These are phyloP conservation scores for Lepidium didymum DNA, from an alignment of 345 rosid species.

Conservation along the genomic window DNA sequence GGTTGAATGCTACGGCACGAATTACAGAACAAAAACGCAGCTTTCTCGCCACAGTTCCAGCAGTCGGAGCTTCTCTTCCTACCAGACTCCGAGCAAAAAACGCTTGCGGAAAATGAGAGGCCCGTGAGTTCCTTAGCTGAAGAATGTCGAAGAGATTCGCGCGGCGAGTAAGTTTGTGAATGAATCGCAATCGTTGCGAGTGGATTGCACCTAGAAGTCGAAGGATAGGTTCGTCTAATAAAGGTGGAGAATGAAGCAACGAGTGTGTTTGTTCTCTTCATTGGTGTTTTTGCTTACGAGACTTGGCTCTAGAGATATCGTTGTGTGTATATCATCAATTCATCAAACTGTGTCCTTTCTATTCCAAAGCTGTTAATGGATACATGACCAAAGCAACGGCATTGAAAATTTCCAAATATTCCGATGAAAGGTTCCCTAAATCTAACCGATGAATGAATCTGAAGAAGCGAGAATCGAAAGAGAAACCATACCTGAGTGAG, in stretches of 20 bases:
- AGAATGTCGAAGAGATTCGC: constrained; percentile 15
- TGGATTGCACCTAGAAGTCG: constrained; percentile 3
- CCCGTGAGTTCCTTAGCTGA: neutral
- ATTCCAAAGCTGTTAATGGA: no score
- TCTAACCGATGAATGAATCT: constrained; percentile 11
- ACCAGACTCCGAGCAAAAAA: constrained; percentile 33
- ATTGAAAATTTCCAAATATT: no score
- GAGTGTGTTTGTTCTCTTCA: constrained; percentile 40
- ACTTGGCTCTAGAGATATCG: no score
- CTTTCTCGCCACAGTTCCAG: constrained; percentile 60
- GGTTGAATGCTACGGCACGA: constrained; percentile 78
- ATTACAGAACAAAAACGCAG: constrained; percentile 60
- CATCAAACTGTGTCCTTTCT: no score
- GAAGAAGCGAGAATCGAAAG: constrained; percentile 5
- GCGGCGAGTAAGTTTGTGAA: constrained; percentile 10
- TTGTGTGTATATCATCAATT: no score
- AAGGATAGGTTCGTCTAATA: constrained; percentile 18
- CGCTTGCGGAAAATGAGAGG: constrained; percentile 23
- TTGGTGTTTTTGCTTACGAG: neutral
- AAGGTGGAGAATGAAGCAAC: constrained; percentile 30
- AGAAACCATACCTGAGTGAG: constrained; percentile 9
- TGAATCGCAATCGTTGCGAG: neutral
- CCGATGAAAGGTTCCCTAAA: neutral
- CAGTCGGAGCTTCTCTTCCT: constrained; percentile 29
- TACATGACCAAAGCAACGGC: no score